A percentile compares a stretch with the other conserved stretches of the same genome.
These are phyloP conservation scores for Rhizophagus prolifer DNA, from an alignment of 192 early-diverging fungal species.

Conservation along the genomic window DNA sequence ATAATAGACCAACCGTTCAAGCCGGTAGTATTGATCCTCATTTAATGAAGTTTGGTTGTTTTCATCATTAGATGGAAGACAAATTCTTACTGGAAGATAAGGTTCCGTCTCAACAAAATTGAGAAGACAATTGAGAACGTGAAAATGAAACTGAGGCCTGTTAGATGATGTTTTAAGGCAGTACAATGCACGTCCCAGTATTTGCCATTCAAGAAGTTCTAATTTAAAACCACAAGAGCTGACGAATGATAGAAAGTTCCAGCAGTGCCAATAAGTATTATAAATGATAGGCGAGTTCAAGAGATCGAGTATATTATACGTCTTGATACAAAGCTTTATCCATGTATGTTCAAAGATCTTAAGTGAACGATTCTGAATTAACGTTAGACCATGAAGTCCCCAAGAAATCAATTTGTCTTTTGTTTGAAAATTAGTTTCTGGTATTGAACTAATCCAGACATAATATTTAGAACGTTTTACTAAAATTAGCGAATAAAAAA, in stretches of 20 bases:
- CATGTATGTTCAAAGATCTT: not conserved
- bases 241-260: not conserved
- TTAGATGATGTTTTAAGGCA: not conserved
- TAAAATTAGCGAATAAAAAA: not conserved
- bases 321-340: slow-evolving; percentile 1
- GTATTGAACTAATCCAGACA: not conserved
- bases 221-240: slow-evolving; percentile 8
- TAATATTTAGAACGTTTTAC: not conserved
- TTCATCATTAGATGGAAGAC: not conserved
- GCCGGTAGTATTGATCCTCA: not conserved
- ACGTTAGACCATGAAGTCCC: not conserved
- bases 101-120: not conserved
- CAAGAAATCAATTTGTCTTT: slow-evolving; percentile 1
- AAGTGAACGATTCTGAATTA: not conserved
- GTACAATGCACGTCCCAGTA: not conserved
- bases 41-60: not conserved
- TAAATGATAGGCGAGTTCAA: not conserved
- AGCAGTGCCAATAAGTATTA: not conserved
- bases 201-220: not conserved
- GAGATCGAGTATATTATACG: slow-evolving; percentile 8
- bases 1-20: not conserved
- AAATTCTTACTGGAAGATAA: not conserved
- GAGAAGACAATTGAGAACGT: not conserved
- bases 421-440: not conserved
- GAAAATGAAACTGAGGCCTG: not conserved